Percentiles rank a stretch among this genome's conserved stretches.
These are phyloP conservation scores for Gnomoniopsis sp. DNA, from an alignment of 2,329 filamentous ascomycete species.

Conservation along the genomic window DNA sequence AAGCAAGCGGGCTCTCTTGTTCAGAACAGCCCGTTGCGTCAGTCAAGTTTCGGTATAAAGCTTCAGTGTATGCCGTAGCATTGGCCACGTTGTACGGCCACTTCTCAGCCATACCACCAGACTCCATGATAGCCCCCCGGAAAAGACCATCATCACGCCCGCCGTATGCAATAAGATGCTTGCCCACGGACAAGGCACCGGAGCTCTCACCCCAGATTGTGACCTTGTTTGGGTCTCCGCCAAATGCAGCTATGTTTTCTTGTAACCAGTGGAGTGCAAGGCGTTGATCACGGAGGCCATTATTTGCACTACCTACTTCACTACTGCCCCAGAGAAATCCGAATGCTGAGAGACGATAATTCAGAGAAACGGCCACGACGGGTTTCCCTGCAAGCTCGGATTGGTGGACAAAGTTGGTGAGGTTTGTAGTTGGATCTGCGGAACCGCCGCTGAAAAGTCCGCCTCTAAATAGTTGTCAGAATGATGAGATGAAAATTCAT, in stretches of 20 bases:
- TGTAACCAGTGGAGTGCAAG: conserved; percentile 44
- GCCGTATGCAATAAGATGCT: conserved; percentile 44
- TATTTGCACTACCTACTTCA: conserved; percentile 42
- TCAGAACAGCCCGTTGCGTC: conserved; percentile 14
- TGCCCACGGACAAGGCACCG: conserved; percentile 41
- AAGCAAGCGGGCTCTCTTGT: conserved; percentile 12
- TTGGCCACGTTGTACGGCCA: conserved; percentile 1
- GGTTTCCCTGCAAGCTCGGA: conserved; percentile 37
- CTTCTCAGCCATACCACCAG: not conserved
- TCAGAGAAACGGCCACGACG: conserved; percentile 44
- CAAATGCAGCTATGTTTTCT: conserved; percentile 42
- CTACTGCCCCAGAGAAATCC: conserved; percentile 42
- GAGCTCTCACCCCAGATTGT: conserved; percentile 49
- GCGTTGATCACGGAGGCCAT: conserved; percentile 45
- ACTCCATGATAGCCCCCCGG: conserved; percentile 9
- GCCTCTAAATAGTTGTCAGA: conserved; percentile 24
- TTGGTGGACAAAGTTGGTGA: conserved; percentile 21
- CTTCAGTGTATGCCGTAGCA: not conserved
- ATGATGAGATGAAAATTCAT: not conserved
- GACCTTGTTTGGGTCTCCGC: conserved; percentile 40
- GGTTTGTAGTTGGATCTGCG: conserved; percentile 1
- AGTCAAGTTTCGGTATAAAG: conserved; percentile 11
- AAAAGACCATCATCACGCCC: conserved; percentile 26
- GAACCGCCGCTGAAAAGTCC: not conserved
- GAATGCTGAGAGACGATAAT: conserved; percentile 44